Percentiles rank a stretch among this genome's conserved stretches.
Conservation (phyloP, 2,329 filamentous ascomycete genomes). For the Xylariales sp. region DNA sequence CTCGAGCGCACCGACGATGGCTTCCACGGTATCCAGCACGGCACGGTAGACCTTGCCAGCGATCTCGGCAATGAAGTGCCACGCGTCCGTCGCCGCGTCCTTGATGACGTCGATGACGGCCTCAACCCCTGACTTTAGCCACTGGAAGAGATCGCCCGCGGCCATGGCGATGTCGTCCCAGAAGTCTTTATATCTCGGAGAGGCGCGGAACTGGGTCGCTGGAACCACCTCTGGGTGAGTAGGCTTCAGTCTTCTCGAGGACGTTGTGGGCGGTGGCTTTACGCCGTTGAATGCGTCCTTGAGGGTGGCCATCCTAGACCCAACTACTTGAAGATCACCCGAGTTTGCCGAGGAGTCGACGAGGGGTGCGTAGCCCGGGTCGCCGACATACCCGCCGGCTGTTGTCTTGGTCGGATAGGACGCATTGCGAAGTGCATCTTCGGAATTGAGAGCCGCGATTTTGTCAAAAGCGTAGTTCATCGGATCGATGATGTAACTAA, state of each 20-base stretch:
- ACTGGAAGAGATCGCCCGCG: too few relatives aligned
- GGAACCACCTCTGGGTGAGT: too few relatives aligned
- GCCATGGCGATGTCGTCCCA: too few relatives aligned
- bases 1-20: constrained; percentile 17
- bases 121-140: too few relatives aligned
- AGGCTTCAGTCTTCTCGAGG: too few relatives aligned
- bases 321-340: constrained; percentile 3
- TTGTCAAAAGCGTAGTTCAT: constrained; percentile 15
- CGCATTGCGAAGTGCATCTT: constrained; percentile 7
- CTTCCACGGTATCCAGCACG: constrained; percentile 16
- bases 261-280: neutral
- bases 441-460: constrained; percentile 4
- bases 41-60: too few relatives aligned
- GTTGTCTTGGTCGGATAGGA: constrained; percentile 8
- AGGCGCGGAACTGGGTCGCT: too few relatives aligned
- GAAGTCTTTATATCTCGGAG: too few relatives aligned
- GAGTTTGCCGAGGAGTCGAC: neutral
- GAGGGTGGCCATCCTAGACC: constrained; percentile 2
- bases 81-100: too few relatives aligned
- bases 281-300: constrained; percentile 4
- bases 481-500: constrained; percentile 11
- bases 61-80: too few relatives aligned
- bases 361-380: constrained; percentile 3
- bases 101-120: too few relatives aligned
- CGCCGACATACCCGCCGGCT: constrained; percentile 8